phyloP scores from a whole-genome alignment of 202 grass and related monocot genomes.

The Schoenoplectus tabernaemontani region DNA sequence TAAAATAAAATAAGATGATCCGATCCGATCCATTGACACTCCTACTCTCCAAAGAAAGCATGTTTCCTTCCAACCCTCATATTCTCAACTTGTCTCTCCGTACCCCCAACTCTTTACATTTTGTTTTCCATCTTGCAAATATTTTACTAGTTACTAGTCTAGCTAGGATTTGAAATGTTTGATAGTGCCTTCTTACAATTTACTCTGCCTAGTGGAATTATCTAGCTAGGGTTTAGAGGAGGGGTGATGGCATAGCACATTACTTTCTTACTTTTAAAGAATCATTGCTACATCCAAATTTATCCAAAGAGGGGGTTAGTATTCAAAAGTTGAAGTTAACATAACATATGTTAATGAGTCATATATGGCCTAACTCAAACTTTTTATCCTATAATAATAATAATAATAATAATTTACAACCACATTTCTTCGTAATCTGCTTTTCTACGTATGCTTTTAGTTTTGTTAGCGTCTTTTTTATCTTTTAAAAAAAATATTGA shows the following conservation, averaged over 20 bases:
- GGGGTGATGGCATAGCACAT: background rate
- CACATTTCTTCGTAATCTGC: background rate
- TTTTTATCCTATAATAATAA: background rate
- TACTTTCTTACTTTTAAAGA: background rate
- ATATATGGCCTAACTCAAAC: conserved; percentile 7
- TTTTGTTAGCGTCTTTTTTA: background rate
- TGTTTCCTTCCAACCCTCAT: conserved; percentile 13
- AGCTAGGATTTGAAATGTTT: background rate
- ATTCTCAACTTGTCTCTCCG: conserved; percentile 2
- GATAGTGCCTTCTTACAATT: background rate
- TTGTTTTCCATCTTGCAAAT: background rate
- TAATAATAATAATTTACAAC: background rate
- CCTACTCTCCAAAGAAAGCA: background rate
- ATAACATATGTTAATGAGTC: background rate
- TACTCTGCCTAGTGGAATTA: background rate
- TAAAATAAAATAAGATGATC: too few relatives aligned
- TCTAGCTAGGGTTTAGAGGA: background rate
- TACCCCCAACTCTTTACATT: background rate
- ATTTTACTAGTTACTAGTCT: background rate
- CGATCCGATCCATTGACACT: too few relatives aligned
- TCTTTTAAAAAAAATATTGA: background rate
- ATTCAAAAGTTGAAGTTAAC: conserved; percentile 6
- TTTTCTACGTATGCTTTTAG: background rate
- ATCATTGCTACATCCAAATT: background rate
- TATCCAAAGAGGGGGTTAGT: background rate